These are phyloP conservation scores for Talaromyces sp. DNA, from an alignment of 2,329 filamentous ascomycete species.

Conservation along the genomic window DNA sequence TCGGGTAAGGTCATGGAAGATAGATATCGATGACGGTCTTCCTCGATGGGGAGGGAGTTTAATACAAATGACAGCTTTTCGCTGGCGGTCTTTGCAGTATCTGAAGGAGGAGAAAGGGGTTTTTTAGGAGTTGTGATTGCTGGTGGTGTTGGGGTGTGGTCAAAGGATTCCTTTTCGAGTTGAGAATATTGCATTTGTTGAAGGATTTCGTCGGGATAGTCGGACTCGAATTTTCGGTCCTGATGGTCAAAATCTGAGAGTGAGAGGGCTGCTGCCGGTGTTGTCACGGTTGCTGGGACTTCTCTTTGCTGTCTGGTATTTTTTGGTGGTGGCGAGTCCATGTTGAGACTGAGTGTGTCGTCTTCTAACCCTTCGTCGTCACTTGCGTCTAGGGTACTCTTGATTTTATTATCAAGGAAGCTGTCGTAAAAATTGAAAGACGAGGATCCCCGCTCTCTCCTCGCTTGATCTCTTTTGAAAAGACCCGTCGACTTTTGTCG, in stretches of 20 bases:
- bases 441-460: not conserved
- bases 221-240: conserved; percentile 33
- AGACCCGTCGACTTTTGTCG: conserved; percentile 2
- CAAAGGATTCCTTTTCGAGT: conserved; percentile 47
- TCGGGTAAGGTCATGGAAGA: conserved; percentile 46
- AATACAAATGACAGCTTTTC: conserved; percentile 34
- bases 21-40: conserved; percentile 47
- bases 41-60: conserved; percentile 19
- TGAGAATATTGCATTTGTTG: conserved; percentile 42
- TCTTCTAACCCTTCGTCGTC: conserved; percentile 17
- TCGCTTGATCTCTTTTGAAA: not conserved
- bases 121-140: not conserved
- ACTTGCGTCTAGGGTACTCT: conserved; percentile 3
- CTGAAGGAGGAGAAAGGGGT: not conserved
- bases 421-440: not conserved
- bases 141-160: conserved; percentile 30
- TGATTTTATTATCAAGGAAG: not conserved
- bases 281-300: conserved; percentile 10
- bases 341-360: conserved; percentile 20
- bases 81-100: conserved; percentile 15
- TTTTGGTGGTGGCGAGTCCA: conserved; percentile 19
- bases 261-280: conserved; percentile 20
- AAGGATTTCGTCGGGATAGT: conserved; percentile 44
- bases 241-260: conserved; percentile 18
- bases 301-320: not conserved